Conservation (phyloP, 305 asterid species). For the Plantago lanceolata region DNA sequence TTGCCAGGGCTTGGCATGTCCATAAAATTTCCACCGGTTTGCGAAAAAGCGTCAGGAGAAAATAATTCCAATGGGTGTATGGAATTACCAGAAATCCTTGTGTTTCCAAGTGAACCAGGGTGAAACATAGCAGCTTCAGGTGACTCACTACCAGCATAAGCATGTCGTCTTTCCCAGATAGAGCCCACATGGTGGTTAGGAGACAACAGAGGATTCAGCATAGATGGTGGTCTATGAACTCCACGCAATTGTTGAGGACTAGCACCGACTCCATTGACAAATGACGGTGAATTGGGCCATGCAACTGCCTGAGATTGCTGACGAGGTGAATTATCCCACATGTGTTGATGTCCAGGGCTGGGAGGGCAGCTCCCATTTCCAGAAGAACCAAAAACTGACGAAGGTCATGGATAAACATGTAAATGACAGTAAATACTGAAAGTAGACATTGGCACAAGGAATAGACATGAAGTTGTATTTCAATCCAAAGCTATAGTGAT, state of each 20-base stretch:
- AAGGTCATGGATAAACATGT: slow-evolving; percentile 15
- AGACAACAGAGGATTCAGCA: slow-evolving; percentile 55
- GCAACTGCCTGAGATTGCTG: slow-evolving; percentile 64
- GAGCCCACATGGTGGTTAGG: slow-evolving; percentile 85
- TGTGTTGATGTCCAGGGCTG: slow-evolving; percentile 71
- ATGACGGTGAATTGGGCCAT: slow-evolving; percentile 85
- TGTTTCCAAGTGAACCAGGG: slow-evolving; percentile 93
- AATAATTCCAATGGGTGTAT: slow-evolving; percentile 76
- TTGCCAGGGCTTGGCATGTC: slow-evolving; percentile 64
- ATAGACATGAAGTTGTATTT: neutral
- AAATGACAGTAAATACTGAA: neutral
- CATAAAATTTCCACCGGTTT: slow-evolving; percentile 58
- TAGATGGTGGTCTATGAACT: slow-evolving; percentile 67
- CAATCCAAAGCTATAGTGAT: neutral
- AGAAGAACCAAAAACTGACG: slow-evolving; percentile 62
- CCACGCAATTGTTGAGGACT: slow-evolving; percentile 71
- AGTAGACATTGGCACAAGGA: neutral
- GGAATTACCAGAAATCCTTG: slow-evolving; percentile 70
- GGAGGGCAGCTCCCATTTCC: slow-evolving; percentile 83
- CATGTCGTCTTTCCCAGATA: slow-evolving; percentile 71
- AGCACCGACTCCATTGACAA: slow-evolving; percentile 57
- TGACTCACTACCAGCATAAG: slow-evolving; percentile 59
- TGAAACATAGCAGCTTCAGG: slow-evolving; percentile 80
- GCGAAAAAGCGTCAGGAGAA: slow-evolving; percentile 62
- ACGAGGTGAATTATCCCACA: slow-evolving; percentile 73